phyloP scores from a whole-genome alignment of 345 rosid species.

The Rhodamnia rubescens region DNA sequence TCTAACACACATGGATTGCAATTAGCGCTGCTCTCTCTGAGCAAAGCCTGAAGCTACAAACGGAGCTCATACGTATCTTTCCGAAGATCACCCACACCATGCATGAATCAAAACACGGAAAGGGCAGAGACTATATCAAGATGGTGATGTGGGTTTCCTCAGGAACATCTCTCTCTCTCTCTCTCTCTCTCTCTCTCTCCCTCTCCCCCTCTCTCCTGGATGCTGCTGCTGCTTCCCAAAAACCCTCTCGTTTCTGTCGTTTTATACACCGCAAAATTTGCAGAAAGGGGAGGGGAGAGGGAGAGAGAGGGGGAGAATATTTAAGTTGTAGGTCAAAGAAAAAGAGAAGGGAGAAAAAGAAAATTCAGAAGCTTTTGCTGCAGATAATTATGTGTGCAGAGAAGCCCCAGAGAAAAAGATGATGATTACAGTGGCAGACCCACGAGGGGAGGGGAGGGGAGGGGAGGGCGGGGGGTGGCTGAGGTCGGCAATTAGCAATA shows the following conservation, averaged over 20 bases:
- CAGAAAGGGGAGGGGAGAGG: constrained; percentile 3
- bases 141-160: not conserved
- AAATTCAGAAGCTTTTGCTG: constrained; percentile 8
- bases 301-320: not conserved
- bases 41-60: not conserved
- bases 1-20: not conserved
- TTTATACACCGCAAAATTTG: constrained; percentile 14
- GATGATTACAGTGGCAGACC: constrained; percentile 63
- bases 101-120: not conserved
- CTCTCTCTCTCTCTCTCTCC: not conserved
- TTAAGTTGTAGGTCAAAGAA: not conserved
- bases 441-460: not conserved
- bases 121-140: not conserved
- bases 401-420: constrained; percentile 11
- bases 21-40: not conserved
- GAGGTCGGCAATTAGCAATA: not conserved
- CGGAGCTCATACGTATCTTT: not conserved
- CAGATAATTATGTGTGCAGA: not conserved
- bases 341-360: not conserved
- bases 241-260: constrained; percentile 35
- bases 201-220: not conserved
- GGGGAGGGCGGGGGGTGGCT: not conserved
- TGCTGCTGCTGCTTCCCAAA: constrained; percentile 24
- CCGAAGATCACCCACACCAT: not conserved
- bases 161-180: not conserved